Base-by-base conservation (phyloP, 805 yeast species). In the Wickerhamiella australiensis region DNA sequence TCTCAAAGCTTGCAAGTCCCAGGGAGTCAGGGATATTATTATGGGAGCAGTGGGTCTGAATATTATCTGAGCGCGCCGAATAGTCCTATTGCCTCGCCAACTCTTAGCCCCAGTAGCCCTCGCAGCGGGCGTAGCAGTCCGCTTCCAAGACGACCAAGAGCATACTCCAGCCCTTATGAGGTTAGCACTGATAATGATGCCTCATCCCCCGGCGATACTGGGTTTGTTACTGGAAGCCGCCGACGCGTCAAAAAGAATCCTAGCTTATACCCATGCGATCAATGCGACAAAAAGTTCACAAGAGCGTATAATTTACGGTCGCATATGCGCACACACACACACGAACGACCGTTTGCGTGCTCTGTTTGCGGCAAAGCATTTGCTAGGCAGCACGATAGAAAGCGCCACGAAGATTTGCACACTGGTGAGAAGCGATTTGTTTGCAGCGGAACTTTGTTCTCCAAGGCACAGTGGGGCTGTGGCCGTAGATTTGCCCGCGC, bases 251-350 rank as follows among this genome's bases (percentile, higher is more conserved):
- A 82, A 57, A 82, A 80, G 53, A 80, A 80, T 59, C 90, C 90
- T 0, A 76, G 84, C 22, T 72, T 78, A 7, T 84, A 76, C 64
- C 82, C 62, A 67, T 90, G 97, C 64, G 79, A 80, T 52, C 66
- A 84, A 40, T 90, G 98, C 65, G 87, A 79, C 37, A 87, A 86
- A 65, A 69, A 80, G 45, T 90, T 90, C 63, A 90, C 97, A 1
- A 69, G 97, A 50, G 95, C 96, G 0, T 92, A 92, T 64, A 92
- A 92, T 61, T 70, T 90, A 56, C 85, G 90, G 57, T 85, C 95
- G 0, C 98, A 90, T 66, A 68, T 84, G 60, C 71, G 96, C 52
- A 90, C 97, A 0, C 98, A 83, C 62, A 79, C 85, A 4, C 72
- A 74, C 44, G 88, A 79, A 46, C 76, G 80, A 50, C 92, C 92